A percentile compares a stretch with the other conserved stretches of the same genome.
Conservation (phyloP, 129 eudicot genomes). For the Flaveria sonorensis region DNA sequence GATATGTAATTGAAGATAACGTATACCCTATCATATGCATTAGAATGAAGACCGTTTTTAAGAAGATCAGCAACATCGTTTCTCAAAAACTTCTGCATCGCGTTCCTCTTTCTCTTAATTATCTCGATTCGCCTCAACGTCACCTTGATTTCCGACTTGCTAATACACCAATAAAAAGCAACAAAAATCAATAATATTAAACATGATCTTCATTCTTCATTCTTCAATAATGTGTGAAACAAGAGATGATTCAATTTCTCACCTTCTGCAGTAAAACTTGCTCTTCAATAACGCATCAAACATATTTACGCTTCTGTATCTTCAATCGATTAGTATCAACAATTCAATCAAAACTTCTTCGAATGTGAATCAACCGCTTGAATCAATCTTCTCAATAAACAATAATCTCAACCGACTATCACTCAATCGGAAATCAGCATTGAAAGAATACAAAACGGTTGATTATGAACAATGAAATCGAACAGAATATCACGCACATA, state of each 20-base stretch:
- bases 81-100: constrained; percentile 73
- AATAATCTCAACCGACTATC: too few relatives aligned
- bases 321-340: too few relatives aligned
- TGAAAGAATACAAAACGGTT: constrained; percentile 14
- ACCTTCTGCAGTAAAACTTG: constrained; percentile 75
- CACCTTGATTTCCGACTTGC: constrained; percentile 62
- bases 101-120: constrained; percentile 65
- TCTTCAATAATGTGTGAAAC: neutral
- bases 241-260: neutral
- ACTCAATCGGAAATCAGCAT: too few relatives aligned
- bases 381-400: too few relatives aligned
- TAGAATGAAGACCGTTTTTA: constrained; percentile 47
- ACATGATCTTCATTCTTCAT: neutral
- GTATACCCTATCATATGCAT: constrained; percentile 82
- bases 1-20: neutral
- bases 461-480: neutral
- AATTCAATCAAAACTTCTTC: too few relatives aligned
- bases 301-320: constrained; percentile 33
- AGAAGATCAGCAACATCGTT: constrained; percentile 84
- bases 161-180: constrained; percentile 9
- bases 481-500: too few relatives aligned
- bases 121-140: constrained; percentile 54
- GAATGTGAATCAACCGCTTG: too few relatives aligned
- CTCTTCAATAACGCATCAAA: constrained; percentile 60
- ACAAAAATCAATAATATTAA: neutral